Base-by-base conservation (phyloP, 305 asterid genomes). In the Salvia sclarea region DNA sequence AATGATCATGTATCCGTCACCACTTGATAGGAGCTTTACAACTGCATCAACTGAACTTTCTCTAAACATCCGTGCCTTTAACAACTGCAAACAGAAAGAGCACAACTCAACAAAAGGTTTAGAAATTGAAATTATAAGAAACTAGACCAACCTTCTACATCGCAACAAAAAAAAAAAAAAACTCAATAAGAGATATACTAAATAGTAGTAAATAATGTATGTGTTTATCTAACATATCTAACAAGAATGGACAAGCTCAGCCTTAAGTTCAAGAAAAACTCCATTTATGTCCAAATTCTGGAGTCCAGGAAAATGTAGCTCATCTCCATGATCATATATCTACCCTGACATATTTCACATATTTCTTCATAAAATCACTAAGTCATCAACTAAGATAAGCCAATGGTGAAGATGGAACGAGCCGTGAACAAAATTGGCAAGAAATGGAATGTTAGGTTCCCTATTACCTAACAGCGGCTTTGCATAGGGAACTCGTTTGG, bases 381-480 rank as follows among this genome's bases (percentile, higher is more conserved):
- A 31, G 61, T 30, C 21, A 22, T 54, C 43, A 56, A 57, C 25
- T 68, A 2, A 17, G 24, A n/a, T 10, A 37, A 66, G 20, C 40
- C 25, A 16, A 8, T 5, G 1, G 9, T 56, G 37, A 30, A 44
- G 49, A 68, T 18, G 13, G 25, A 17, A 56, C 24, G 13, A 43
- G 8, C 5, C 14, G 24, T 18, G 57, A 28, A 8, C 58, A 25
- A 13, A 45, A 21, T 30, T 33, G 38, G 16, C 21, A 54, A 66
- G 41, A 37, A 45, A 31, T 10, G 44, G 43, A 57, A 21, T 24
- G 20, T 18, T 18, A 53, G 21, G 60, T 14, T 20, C 12, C 11
- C 16, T 20, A 43, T 53, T 37, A 56, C 65, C 45, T 55, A 82
- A 24, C 76, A 73, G 78, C 16, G 48, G 37, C 70, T 74, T 66